These are phyloP conservation scores for Odontarrhena argentea DNA, from an alignment of 345 rosid genomes.

Conservation along the genomic window DNA sequence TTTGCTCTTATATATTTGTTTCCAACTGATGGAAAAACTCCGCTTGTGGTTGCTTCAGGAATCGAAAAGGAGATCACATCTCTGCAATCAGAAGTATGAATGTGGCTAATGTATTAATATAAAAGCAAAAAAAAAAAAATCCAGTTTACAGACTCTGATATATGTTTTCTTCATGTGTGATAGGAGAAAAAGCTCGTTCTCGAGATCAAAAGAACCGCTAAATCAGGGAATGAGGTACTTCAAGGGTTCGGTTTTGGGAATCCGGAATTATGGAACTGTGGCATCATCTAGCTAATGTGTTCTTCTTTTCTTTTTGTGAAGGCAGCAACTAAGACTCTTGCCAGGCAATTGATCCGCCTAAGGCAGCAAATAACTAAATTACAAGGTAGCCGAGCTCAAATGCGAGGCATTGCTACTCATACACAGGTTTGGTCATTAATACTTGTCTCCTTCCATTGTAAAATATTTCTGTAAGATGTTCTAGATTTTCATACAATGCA, in stretches of 20 bases:
- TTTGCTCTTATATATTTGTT: not conserved
- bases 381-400: slow-evolving; percentile 97
- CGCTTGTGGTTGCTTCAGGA: slow-evolving; percentile 47
- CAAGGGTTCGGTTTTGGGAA: not conserved
- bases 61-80: slow-evolving; percentile 88
- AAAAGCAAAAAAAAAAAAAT: too few species aligned
- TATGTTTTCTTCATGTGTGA: slow-evolving; percentile 28
- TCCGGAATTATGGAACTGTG: not conserved
- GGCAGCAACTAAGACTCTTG: slow-evolving; percentile 87
- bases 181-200: slow-evolving; percentile 96
- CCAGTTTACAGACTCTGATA: not conserved
- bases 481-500: not conserved
- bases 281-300: not conserved
- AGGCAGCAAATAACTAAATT: slow-evolving; percentile 90
- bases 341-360: slow-evolving; percentile 81
- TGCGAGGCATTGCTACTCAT: slow-evolving; percentile 98
- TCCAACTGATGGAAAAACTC: slow-evolving; percentile 11
- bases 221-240: slow-evolving; percentile 88
- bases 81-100: slow-evolving; percentile 77
- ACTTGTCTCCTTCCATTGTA: not conserved
- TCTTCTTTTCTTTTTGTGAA: slow-evolving; percentile 39
- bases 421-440: slow-evolving; percentile 61
- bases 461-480: slow-evolving; percentile 7
- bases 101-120: slow-evolving; percentile 22
- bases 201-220: slow-evolving; percentile 90